Evolutionary conservation across 768 basidiomycete species (phyloP), one percentile per base, ranked within the genome.

Genomic region (Podaxis sp.): DNA sequence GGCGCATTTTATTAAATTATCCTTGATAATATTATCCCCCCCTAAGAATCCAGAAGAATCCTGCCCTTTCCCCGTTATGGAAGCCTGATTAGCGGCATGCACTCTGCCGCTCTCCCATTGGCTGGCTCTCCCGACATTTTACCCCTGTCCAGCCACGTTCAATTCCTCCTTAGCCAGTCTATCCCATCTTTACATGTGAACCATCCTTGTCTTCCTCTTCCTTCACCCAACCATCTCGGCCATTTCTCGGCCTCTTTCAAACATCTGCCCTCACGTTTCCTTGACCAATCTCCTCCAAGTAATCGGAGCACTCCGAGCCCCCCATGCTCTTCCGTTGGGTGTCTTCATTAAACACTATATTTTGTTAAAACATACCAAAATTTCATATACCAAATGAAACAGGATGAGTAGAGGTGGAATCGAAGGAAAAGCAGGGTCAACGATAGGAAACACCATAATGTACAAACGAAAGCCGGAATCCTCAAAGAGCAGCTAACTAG

Each of bases 11-110:
- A 46, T 23, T 23, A 21, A 63, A 63, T 42, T 50, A 50, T 44
- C 42, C 42, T 3, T n/a, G 50, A 61, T 57, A 57, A 61, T 57
- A 60, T 54, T 59, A 62, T 62, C 63, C 51, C 21, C 21, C 46
- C 42, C 59, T 23, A 50, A 53, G 38, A 28, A 59, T 61, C 61
- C 32, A 7, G 32, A 44, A 44, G 42, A 44, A 44, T 44, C 47
- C 51, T 55, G 27, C 59, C 51, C 9, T 57, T 47, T 50, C 23
- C 63, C 53, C 53, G 32, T 54, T 57, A 57, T 52, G 65, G 65
- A 52, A 63, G 44, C 48, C 55, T 18, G 32, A 52, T 57, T 55
- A 52, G 18, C 37, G 23, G 6, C 28, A 7, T 32, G 28, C 23
- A 7, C 51, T 36, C 38, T 61, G 32, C 32, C 55, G 47, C 55